These are phyloP conservation scores for Pythium phragmitis DNA, from an alignment of 352 stramenopile species.

Conservation along the genomic window DNA sequence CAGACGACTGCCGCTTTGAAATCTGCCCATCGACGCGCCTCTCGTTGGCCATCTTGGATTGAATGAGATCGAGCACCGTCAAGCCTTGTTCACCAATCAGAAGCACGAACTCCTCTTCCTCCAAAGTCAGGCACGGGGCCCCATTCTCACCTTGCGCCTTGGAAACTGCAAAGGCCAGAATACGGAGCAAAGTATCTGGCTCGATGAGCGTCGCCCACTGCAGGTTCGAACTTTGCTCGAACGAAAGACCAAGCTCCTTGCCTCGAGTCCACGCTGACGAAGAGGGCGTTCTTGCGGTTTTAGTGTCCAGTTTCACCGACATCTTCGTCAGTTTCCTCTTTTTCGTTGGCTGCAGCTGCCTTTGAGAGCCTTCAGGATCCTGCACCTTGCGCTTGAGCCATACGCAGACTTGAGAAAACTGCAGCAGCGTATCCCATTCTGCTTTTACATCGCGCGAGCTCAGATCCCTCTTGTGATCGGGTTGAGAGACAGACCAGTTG, in stretches of 20 bases:
- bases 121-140: not conserved
- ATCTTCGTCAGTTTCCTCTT: slow-evolving; percentile 17
- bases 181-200: slow-evolving; percentile 13
- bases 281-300: not conserved
- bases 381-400: slow-evolving; percentile 29
- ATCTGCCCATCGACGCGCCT: not conserved
- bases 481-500: slow-evolving; percentile 33
- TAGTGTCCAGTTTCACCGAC: slow-evolving; percentile 2
- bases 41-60: slow-evolving; percentile 25
- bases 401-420: slow-evolving; percentile 36
- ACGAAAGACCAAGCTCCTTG: not conserved
- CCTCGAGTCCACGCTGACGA: not conserved
- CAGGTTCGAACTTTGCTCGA: slow-evolving; percentile 13
- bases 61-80: slow-evolving; percentile 27
- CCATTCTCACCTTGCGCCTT: slow-evolving; percentile 2
- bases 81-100: slow-evolving; percentile 29
- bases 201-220: slow-evolving; percentile 21
- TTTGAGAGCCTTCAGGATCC: not conserved
- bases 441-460: not conserved
- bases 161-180: slow-evolving; percentile 13
- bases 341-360: slow-evolving; percentile 7
- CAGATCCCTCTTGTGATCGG: not conserved
- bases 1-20: slow-evolving; percentile 17
- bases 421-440: slow-evolving; percentile 28
- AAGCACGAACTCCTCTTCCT: slow-evolving; percentile 24